Evolutionary conservation across 139 green algal genomes (phyloP).

Genomic region (Picochlorum costavermella): DNA sequence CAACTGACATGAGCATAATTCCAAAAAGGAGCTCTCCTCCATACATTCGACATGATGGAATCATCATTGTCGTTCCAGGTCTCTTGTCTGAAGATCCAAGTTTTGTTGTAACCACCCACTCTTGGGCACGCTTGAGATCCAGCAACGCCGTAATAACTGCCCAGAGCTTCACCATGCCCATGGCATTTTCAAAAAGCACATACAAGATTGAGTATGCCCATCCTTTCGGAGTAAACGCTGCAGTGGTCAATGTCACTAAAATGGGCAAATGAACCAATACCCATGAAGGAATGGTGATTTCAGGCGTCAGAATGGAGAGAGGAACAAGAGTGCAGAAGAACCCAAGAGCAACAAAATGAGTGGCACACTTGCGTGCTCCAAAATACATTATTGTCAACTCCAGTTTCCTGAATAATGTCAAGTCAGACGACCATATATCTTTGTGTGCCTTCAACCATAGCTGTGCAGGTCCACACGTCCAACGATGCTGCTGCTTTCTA

Average conservation of each 20-base stretch:
- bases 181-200: conserved; percentile 86
- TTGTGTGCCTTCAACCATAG: conserved; percentile 50
- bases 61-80: conserved; percentile 22
- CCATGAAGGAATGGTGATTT: conserved; percentile 68
- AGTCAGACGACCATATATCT: conserved; percentile 54
- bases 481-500: conserved; percentile 97
- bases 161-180: conserved; percentile 76
- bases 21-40: conserved; percentile 51
- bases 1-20: conserved; percentile 48
- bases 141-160: conserved; percentile 52
- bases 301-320: conserved; percentile 23
- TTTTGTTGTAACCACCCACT: conserved; percentile 87
- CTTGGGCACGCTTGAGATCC: conserved; percentile 62
- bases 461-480: conserved; percentile 75
- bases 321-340: conserved; percentile 81
- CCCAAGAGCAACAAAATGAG: conserved; percentile 68
- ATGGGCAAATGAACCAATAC: conserved; percentile 72
- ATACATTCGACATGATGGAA: conserved; percentile 50
- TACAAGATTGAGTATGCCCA: conserved; percentile 62
- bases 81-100: conserved; percentile 46
- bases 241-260: conserved; percentile 63
- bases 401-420: conserved; percentile 51
- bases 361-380: conserved; percentile 62
- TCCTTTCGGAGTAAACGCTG: conserved; percentile 56
- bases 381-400: conserved; percentile 77